Evolutionary conservation across 371 early-diverging fungal species (phyloP), one percentile per base, ranked within the genome.

Genomic region (Rhizomucor miehei): DNA sequence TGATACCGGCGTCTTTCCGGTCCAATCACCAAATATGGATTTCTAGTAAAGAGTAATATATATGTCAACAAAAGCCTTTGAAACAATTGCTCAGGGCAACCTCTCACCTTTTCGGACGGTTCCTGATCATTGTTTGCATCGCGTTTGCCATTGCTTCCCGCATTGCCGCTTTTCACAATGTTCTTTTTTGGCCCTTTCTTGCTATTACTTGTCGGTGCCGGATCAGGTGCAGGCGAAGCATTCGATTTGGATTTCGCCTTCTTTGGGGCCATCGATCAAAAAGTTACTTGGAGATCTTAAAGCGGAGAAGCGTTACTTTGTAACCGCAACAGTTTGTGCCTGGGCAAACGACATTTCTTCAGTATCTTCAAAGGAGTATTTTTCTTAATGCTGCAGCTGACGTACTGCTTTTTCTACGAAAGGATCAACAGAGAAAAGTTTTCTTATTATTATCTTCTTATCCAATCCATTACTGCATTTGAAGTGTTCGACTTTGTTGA

Each of bases 1-100:
- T 4, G 85, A 81, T 3, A 85, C 81, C 0, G 94, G 93, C 0
- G 90, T 89, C 52, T 91, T 91, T 51, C 94, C 94, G 0, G 92
- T 92, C 93, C 92, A 91, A 29, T 80, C 79, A 9, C 83, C 87
- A 65, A 90, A 92, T 39, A 87, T 75, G 34, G 66, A 62, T 48
- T 59, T 57, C 20, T 63, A 44, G 9, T 44, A 16, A 24, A 13
- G 10, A 24, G 21, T 1, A 14, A 36, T 13, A 21, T n/a, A 17
- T n/a, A 3, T 48, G 36, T 25, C 14, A 16, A 3, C 1, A 10
- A 51, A 1, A 25, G 12, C 29, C 8, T 29, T 29, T 5, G 29
- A 29, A 8, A 8, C 3, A 29, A 8, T 29, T 41, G 41, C 19
- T 41, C 38, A 38, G 38, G 9, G 19, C 41, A 19, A 16, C 38